phyloP scores from a whole-genome alignment of 805 yeast genomes.

The Candida berthetii region DNA sequence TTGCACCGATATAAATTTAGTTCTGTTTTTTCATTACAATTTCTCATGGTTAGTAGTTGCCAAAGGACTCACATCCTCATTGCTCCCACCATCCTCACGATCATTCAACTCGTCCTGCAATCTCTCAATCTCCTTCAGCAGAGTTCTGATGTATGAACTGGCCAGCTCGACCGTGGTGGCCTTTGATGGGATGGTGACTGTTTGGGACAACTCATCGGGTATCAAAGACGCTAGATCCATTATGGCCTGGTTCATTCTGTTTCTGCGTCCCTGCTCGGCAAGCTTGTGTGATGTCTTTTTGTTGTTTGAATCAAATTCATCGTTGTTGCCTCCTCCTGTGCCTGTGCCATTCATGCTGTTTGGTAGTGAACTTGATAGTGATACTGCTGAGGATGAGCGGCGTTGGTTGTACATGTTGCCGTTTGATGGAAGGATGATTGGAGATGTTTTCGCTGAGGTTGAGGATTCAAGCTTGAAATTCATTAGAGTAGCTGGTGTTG shows the following conservation, averaged over 20 bases:
- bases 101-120: slow-evolving; percentile 8
- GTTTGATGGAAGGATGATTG: slow-evolving; percentile 15
- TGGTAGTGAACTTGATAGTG: background rate
- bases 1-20: too few relatives aligned
- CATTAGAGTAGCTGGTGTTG: slow-evolving; percentile 22
- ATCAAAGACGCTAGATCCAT: slow-evolving; percentile 64
- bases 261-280: slow-evolving; percentile 95
- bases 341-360: too few relatives aligned
- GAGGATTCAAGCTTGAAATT: slow-evolving; percentile 12
- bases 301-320: slow-evolving; percentile 3
- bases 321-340: slow-evolving; percentile 9
- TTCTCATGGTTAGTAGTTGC: too few relatives aligned
- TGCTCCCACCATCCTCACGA: slow-evolving; percentile 8
- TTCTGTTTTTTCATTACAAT: too few relatives aligned
- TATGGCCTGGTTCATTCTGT: slow-evolving; percentile 85
- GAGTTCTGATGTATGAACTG: slow-evolving; percentile 52
- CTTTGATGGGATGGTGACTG: slow-evolving; percentile 68
- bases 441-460: slow-evolving; percentile 5
- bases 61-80: slow-evolving; percentile 23
- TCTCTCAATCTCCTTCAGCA: slow-evolving; percentile 30
- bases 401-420: slow-evolving; percentile 10
- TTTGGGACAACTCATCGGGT: slow-evolving; percentile 50
- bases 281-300: slow-evolving; percentile 59
- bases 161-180: slow-evolving; percentile 96
- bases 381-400: slow-evolving; percentile 9